These are phyloP conservation scores for Fusarium oxysporum DNA, from an alignment of 2,329 filamentous ascomycete species.

Conservation along the genomic window DNA sequence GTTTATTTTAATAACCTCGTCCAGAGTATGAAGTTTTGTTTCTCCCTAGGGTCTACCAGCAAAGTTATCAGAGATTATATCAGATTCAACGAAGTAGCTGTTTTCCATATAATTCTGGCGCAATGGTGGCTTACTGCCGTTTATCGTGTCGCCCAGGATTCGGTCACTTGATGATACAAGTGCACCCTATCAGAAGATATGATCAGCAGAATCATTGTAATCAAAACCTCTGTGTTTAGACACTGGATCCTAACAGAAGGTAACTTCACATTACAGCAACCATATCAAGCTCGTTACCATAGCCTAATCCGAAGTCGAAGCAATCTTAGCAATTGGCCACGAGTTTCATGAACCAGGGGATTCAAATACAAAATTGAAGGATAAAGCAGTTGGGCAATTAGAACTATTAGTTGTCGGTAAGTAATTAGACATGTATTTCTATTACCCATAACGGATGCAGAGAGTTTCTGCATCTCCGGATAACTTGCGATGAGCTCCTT, in stretches of 20 bases:
- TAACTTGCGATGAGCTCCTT: too few species aligned
- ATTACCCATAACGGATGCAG: too few species aligned
- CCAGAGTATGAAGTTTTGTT: background rate
- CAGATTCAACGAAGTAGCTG: too few species aligned
- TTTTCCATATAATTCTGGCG: background rate
- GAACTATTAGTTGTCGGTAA: too few species aligned
- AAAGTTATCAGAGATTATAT: too few species aligned
- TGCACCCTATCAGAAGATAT: background rate
- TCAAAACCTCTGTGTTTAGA: too few species aligned
- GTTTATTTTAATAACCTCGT: background rate
- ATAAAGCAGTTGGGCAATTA: too few species aligned
- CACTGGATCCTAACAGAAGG: too few species aligned
- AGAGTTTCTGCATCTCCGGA: too few species aligned
- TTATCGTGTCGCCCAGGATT: fast-evolving
- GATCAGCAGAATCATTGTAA: background rate
- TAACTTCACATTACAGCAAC: background rate
- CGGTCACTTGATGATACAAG: background rate
- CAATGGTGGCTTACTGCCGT: background rate
- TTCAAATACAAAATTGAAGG: background rate
- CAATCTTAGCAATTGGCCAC: background rate
- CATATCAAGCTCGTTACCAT: background rate
- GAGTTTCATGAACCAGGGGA: background rate
- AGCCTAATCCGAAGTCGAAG: background rate
- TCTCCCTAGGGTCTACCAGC: background rate
- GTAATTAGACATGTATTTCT: too few species aligned